Percentiles rank a stretch among this genome's conserved stretches.
These are phyloP conservation scores for Wallacemonas sp. DNA, from an alignment of 208 protist genomes.

Conservation along the genomic window DNA sequence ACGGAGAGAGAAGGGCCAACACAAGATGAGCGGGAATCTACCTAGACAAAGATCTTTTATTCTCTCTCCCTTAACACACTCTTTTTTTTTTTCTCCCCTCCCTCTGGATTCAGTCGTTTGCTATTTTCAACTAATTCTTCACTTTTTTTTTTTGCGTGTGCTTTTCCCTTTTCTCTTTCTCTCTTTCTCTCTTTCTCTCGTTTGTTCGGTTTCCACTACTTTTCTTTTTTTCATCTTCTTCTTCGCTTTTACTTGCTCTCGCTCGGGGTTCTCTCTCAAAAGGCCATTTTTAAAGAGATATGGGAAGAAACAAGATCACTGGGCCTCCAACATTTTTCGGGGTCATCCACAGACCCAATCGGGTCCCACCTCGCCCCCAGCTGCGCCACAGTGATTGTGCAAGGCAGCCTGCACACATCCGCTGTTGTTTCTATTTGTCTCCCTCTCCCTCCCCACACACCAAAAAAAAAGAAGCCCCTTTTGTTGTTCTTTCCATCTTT, in stretches of 20 bases:
- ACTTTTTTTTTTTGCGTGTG: slow-evolving; percentile 23
- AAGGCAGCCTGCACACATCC: too few species aligned
- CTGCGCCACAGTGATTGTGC: too few species aligned
- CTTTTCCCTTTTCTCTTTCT: not conserved
- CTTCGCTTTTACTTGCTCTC: slow-evolving; percentile 3
- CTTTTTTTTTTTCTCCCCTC: slow-evolving; percentile 9
- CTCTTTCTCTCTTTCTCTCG: not conserved
- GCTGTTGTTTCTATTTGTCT: slow-evolving; percentile 9
- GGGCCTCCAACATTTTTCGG: too few species aligned
- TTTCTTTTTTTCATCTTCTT: not conserved
- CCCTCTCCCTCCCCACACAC: not conserved
- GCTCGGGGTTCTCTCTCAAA: too few species aligned
- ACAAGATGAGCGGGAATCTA: not conserved
- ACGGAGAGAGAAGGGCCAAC: slow-evolving; percentile 2
- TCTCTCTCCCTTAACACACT: slow-evolving; percentile 3
- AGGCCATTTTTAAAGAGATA: too few species aligned
- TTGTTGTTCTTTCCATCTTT: not conserved
- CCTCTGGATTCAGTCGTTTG: slow-evolving; percentile 18
- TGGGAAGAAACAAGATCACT: too few species aligned
- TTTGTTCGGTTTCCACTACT: too few species aligned
- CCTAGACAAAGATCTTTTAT: not conserved
- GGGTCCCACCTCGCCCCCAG: too few species aligned
- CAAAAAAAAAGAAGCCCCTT: not conserved
- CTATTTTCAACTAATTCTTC: slow-evolving; percentile 20
- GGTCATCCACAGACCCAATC: too few species aligned